Evolutionary conservation across 345 rosid genomes (phyloP).

Genomic region (Gossypium thurberi): DNA sequence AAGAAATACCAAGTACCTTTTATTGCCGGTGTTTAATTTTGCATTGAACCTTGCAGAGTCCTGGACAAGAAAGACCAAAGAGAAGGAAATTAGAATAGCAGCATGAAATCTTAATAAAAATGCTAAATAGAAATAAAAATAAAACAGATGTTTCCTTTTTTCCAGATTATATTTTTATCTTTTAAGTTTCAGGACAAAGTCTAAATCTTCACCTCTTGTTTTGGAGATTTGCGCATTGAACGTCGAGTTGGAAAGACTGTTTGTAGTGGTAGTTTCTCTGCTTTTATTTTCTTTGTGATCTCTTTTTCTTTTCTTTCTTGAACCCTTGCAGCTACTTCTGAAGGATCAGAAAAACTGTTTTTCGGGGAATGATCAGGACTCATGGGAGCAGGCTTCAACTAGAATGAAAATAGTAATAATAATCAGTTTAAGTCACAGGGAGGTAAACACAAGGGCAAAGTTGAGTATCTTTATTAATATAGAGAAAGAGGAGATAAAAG

Average conservation of each 20-base stretch:
- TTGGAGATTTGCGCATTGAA: constrained; percentile 20
- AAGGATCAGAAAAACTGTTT: constrained; percentile 5
- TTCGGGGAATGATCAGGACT: constrained; percentile 19
- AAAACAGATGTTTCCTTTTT: background rate
- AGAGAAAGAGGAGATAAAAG: background rate
- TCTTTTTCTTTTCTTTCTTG: constrained; percentile 25
- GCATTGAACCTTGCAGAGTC: constrained; percentile 30
- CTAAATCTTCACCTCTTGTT: constrained; percentile 27
- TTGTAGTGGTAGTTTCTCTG: constrained; percentile 26
- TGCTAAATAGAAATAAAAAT: background rate
- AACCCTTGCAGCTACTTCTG: constrained; percentile 22
- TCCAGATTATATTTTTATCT: background rate
- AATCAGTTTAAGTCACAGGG: background rate
- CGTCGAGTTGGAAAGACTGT: constrained; percentile 21
- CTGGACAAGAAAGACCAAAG: constrained; percentile 22
- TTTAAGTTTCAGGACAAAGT: background rate
- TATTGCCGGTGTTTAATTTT: constrained; percentile 27
- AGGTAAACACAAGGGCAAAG: background rate
- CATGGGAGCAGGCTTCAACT: constrained; percentile 24
- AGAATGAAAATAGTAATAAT: background rate
- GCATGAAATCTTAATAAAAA: background rate
- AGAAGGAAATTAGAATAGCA: background rate
- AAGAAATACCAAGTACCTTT: constrained; percentile 38
- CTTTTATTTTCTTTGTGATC: constrained; percentile 20
- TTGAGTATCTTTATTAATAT: background rate